Evolutionary conservation across 768 basidiomycete species (phyloP), one percentile per base, ranked within the genome.

Genomic region (Hysterangium stoloniferum): DNA sequence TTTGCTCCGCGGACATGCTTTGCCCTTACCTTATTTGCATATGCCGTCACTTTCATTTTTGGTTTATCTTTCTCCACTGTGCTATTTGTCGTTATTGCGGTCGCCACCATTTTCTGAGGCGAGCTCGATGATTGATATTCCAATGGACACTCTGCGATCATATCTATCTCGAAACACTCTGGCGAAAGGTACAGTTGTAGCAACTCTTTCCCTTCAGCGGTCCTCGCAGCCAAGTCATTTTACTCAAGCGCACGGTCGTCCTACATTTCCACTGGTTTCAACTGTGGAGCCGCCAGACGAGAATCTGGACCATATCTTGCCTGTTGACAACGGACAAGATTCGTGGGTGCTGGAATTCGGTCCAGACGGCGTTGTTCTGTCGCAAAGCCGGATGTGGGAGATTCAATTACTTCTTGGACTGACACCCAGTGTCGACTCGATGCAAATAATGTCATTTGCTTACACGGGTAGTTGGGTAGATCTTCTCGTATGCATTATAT

Each of bases 331-430:
- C 22, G 45, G 62, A 20, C 57, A 62, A 22, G 57, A 66, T 57
- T 66, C 72, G 1, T 89, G 87, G 84, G 68, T 80, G 11, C 73
- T 90, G 20, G 84, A 87, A 60, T 88, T 90, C 58, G 85, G 84
- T 1, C 71, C 71, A 19, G 76, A 76, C 0, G 86, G 87, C 19
- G 61, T 89, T 37, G 78, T 88, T 12, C 76, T 88, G 71, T 82
- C 78, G 55, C 86, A 88, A 63, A 74, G 75, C 17, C 74, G 83
- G 41, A 78, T 89, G 77, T 74, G 76, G 51, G 84, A 83, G 35
- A 82, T 90, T 47, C 85, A 86, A 56, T 65, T 74, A 76, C 82
- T 59, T 74, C 75, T 33, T 62, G 82, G 54, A 70, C 77, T 34
- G 74, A 70, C 52, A 2, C 66, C 77, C 54, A 71, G 69, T 45